These are phyloP conservation scores for Geosmithia putterillii DNA, from an alignment of 2,329 filamentous ascomycete species.

Conservation along the genomic window DNA sequence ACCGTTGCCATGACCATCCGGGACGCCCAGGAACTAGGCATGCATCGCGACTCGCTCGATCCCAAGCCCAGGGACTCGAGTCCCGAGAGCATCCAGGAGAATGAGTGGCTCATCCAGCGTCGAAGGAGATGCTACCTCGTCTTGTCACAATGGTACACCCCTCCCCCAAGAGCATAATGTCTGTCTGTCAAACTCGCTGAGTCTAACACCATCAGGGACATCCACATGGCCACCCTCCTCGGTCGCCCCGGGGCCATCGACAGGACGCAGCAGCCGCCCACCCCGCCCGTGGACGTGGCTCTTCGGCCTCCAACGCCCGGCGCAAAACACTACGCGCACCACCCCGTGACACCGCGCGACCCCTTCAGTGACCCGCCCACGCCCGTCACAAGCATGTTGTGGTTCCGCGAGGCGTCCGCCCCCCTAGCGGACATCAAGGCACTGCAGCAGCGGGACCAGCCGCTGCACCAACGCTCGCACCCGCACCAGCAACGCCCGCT, in stretches of 20 bases:
- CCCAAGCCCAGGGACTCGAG: constrained; percentile 32
- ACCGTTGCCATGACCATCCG: constrained; percentile 42
- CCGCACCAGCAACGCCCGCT: no score
- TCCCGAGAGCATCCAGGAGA: constrained; percentile 37
- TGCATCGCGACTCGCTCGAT: constrained; percentile 41
- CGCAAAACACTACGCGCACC: constrained; percentile 29
- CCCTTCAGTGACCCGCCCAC: constrained; percentile 40
- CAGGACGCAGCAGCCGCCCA: constrained; percentile 30
- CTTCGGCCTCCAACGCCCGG: constrained; percentile 32
- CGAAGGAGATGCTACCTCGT: constrained; percentile 43
- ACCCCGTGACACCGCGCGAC: constrained; percentile 31
- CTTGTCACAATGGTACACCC: constrained; percentile 25
- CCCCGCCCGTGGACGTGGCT: constrained; percentile 40
- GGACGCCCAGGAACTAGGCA: constrained; percentile 50
- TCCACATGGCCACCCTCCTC: constrained; percentile 39
- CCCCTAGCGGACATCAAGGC: constrained; percentile 40
- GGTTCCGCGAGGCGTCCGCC: constrained; percentile 32
- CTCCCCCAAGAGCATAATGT: no score
- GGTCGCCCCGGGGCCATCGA: constrained; percentile 46
- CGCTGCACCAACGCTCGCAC: no score
- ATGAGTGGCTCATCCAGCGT: constrained; percentile 45
- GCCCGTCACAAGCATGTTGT: constrained; percentile 39
- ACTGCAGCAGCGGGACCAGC: constrained; percentile 43
- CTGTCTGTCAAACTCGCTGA: no score
- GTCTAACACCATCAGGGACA: constrained; percentile 27